phyloP scores from a whole-genome alignment of 768 basidiomycete genomes.

The Pulveroboletus sp. region DNA sequence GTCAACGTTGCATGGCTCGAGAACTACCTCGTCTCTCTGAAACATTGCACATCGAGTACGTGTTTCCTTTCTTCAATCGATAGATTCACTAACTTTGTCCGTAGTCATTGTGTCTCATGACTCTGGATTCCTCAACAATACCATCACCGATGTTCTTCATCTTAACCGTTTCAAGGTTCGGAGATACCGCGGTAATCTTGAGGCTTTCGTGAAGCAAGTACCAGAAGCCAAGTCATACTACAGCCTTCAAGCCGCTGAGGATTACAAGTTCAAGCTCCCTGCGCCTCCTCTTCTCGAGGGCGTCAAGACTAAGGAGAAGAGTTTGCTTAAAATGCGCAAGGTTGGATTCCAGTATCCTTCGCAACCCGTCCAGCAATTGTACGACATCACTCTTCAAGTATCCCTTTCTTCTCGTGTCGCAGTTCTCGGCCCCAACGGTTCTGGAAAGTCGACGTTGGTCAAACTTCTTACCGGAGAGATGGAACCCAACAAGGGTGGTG shows the following conservation, averaged over 20 bases:
- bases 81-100: conserved; percentile 3
- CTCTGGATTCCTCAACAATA: conserved; percentile 96
- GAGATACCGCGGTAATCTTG: conserved; percentile 93
- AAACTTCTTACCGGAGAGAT: conserved; percentile 95
- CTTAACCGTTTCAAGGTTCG: conserved; percentile 98
- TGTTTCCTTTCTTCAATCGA: conserved; percentile 10
- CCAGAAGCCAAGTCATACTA: conserved; percentile 99
- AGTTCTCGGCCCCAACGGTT: conserved; percentile 97
- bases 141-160: conserved; percentile 96
- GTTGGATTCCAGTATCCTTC: conserved; percentile 96
- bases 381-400: conserved; percentile 94
- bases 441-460: conserved; percentile 96
- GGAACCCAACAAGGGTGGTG: conserved; percentile 95
- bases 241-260: conserved; percentile 91
- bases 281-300: conserved; percentile 96
- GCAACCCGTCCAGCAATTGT: conserved; percentile 82
- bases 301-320: conserved; percentile 99
- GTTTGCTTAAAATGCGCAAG: conserved; percentile 94
- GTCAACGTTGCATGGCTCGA: conserved; percentile 98
- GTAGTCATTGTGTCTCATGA: conserved; percentile 97
- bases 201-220: conserved; percentile 89
- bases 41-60: conserved; percentile 88
- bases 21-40: conserved; percentile 85
- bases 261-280: conserved; percentile 98
- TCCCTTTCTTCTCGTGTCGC: conserved; percentile 98